Evolutionary conservation across 2,329 filamentous ascomycete species (phyloP), one percentile per base, ranked within the genome.

Genomic region (Bipolaris sorokiniana): DNA sequence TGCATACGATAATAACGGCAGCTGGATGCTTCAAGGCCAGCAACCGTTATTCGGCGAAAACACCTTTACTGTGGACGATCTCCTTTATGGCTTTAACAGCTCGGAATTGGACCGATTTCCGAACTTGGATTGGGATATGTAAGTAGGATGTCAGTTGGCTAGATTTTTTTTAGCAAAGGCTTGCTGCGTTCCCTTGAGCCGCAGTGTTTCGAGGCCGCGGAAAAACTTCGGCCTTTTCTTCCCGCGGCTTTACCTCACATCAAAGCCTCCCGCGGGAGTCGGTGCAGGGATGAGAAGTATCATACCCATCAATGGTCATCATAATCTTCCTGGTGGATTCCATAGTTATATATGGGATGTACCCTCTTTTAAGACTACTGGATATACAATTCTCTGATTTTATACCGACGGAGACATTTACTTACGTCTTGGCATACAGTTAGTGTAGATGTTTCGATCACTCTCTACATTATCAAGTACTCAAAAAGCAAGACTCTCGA

Each of bases 11-110:
- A 58, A 45, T 7, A 57, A 58, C 20, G 52, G 58, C 3, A 48
- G 18, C 15, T 67, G 65, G 63, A 6, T 57, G 1, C 51, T 47
- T 22, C 55, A 56, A 18, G 58, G 44, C 5, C 54, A 61, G 22
- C 61, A 66, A 6, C 62, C 59, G 23, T 23, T 57, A 23, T 63
- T 55, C 15, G 54, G 53, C 18, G 66, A 69, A 16, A 52, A 38
- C 10, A 48, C 55, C 3, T 56, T 68, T 13, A 62, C 65, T 16
- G 58, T 69, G 1, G 68, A 71, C 13, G 68, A 71, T 18, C 49
- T 71, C 0, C 61, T 67, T 11, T 71, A 67, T 15, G 68, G 68
- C 2, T 68, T 71, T 47, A 69, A 71, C 22, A 60, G 68, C 15
- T 68, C 68, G 7, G 63, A 66, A 20, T 54, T 71, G 11, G 68